phyloP scores from a whole-genome alignment of 108 stramenopile species.

The Nitzschia inconspicua region DNA sequence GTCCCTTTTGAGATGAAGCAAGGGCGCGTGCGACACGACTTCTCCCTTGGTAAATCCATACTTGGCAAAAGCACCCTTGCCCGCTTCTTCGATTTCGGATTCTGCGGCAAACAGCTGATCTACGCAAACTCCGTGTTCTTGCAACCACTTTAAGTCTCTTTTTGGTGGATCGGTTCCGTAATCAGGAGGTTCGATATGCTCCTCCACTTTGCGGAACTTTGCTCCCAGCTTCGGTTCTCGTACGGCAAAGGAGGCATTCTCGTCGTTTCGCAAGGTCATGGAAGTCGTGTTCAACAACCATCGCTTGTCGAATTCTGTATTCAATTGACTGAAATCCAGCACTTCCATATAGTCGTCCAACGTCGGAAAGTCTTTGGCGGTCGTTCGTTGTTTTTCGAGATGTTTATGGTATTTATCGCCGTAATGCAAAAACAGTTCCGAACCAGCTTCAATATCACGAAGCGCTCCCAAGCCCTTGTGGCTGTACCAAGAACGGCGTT shows the following conservation, averaged over 20 bases:
- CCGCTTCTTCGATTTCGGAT: constrained; percentile 42
- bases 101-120: constrained; percentile 32
- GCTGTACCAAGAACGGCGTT: too few relatives aligned
- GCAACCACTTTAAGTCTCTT: constrained; percentile 28
- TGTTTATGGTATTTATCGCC: constrained; percentile 4
- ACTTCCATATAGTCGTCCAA: too few relatives aligned
- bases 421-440: constrained; percentile 24
- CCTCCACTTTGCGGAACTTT: too few relatives aligned
- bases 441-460: constrained; percentile 6
- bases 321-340: too few relatives aligned
- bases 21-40: constrained; percentile 59
- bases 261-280: constrained; percentile 2
- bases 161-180: not conserved
- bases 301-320: too few relatives aligned
- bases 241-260: not conserved
- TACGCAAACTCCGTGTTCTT: constrained; percentile 47
- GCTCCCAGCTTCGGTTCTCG: constrained; percentile 4
- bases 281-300: not conserved
- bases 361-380: not conserved
- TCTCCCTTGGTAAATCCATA: constrained; percentile 34
- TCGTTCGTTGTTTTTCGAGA: not conserved
- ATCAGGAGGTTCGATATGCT: not conserved
- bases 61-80: constrained; percentile 70
- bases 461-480: too few relatives aligned
- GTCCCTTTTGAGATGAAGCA: constrained; percentile 38